Conservation (phyloP, 139 green algal species). For the Tetradesmus lagerheimii region DNA sequence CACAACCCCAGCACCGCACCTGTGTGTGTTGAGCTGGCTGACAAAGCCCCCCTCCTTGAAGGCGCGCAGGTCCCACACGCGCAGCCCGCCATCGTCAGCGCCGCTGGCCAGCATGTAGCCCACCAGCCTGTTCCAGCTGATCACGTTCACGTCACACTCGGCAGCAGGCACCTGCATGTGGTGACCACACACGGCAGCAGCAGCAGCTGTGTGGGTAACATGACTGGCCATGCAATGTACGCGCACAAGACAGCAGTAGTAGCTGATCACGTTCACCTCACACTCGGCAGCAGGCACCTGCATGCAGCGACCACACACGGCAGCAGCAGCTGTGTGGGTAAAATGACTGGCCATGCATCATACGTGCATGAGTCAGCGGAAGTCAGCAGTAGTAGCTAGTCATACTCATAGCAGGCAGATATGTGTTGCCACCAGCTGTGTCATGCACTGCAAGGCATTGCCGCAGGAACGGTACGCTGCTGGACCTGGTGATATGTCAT, state of each 20-base stretch:
- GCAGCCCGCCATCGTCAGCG: constrained; percentile 89
- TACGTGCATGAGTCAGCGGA: too few species aligned
- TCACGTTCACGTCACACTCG: constrained; percentile 95
- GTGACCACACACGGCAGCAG: neutral
- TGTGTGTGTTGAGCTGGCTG: constrained; percentile 46
- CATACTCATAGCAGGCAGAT: constrained; percentile 87
- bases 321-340: constrained; percentile 3
- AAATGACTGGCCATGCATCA: too few species aligned
- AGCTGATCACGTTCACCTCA: constrained; percentile 98
- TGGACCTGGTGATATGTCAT: too few species aligned
- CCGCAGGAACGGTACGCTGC: too few species aligned
- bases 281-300: constrained; percentile 72
- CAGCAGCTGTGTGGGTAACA: too few species aligned
- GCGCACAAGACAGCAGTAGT: neutral
- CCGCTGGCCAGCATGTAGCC: constrained; percentile 96
- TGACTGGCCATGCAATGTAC: too few species aligned
- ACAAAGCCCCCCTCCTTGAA: constrained; percentile 65
- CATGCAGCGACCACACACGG: neutral
- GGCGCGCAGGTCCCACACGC: constrained; percentile 96
- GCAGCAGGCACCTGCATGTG: constrained; percentile 67
- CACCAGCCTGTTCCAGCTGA: constrained; percentile 93
- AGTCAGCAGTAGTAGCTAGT: constrained; percentile 74
- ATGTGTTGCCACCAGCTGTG: too few species aligned
- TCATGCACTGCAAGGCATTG: too few species aligned
- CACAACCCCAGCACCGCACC: neutral